Conservation (phyloP, 1,139 yeast species). For the Yamadazyma sp. region DNA sequence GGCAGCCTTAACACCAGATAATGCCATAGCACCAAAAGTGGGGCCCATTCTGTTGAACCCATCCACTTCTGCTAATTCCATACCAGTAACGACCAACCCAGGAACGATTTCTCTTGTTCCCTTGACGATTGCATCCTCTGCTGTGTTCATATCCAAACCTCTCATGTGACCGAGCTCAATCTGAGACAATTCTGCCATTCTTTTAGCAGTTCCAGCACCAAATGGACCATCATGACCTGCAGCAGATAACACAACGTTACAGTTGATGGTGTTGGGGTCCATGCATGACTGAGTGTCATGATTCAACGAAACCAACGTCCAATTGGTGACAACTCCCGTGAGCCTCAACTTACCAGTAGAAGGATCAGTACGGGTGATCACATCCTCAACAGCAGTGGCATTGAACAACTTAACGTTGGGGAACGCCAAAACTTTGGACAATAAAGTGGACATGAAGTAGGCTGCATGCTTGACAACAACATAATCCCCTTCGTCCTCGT, state of each 20-base stretch:
- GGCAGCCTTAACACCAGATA: constrained; percentile 76
- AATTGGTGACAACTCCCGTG: constrained; percentile 81
- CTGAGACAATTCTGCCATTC: constrained; percentile 36
- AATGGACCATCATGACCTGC: constrained; percentile 85
- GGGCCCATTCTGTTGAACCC: constrained; percentile 86
- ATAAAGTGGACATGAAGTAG: constrained; percentile 67
- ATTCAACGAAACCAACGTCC: constrained; percentile 77
- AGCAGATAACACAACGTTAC: constrained; percentile 68
- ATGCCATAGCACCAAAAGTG: constrained; percentile 80
- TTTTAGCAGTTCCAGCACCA: constrained; percentile 74
- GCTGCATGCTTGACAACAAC: constrained; percentile 85
- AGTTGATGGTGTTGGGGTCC: constrained; percentile 82
- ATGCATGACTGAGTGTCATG: constrained; percentile 79
- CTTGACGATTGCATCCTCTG: constrained; percentile 77
- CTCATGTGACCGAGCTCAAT: constrained; percentile 69
- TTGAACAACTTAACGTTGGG: constrained; percentile 78
- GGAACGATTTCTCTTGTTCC: constrained; percentile 69
- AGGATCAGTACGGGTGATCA: constrained; percentile 59
- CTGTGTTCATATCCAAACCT: constrained; percentile 76
- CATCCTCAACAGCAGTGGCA: constrained; percentile 80
- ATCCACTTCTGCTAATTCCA: constrained; percentile 78
- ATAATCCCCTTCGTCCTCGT: constrained; percentile 79
- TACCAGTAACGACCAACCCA: constrained; percentile 74
- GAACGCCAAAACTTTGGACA: constrained; percentile 67
- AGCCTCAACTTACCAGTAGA: constrained; percentile 58